Evolutionary conservation across 2,329 filamentous ascomycete genomes (phyloP), one percentile per base, ranked within the genome.

Genomic region (Ambrosiella cleistominuta): DNA sequence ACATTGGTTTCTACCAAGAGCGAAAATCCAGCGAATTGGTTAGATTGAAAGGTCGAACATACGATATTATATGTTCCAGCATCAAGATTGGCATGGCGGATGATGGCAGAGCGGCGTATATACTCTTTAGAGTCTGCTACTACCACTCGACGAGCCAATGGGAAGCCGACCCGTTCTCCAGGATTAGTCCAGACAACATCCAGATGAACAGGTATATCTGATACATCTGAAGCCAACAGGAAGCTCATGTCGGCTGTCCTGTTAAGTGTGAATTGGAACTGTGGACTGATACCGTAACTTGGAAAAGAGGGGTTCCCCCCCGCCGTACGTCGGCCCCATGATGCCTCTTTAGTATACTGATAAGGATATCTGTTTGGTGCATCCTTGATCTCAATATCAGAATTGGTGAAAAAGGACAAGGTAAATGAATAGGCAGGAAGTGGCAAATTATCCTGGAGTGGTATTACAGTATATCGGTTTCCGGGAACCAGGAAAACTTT

Each of bases 51-150:
- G 0, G 91, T 95, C 1, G 88, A 95, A 67, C 86, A 91, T 6
- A 96, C 85, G 58, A 95, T 76, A 0, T 88, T 96, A 68, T 97
- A 98, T 0, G 75, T 75, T 0, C 91, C 91, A 0, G 80, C 72
- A 44, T 82, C 80, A 15, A 95, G 71, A 17, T 72, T 62, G 65
- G 65, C 68, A 63, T 79, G 71, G 62, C 86, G 79, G 2, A 85
- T 82, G 38, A 89, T 74, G 3, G 86, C 86, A 66, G 85, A 87
- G 36, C 86, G 85, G 36, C 84, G 82, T 54, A 86, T 82, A 69
- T 98, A 96, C 63, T 95, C 88, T n/a, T 87, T 87, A 39, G 88
- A 94, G 58, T 88, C 84, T 19, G 80, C 79, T 27, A 94, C 77
- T 44, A 97, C 80, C 66, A 96, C 90, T 63, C 86, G 82, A 63